Conservation (phyloP, 2,329 filamentous ascomycete species). For the Talaromyces sp. region DNA sequence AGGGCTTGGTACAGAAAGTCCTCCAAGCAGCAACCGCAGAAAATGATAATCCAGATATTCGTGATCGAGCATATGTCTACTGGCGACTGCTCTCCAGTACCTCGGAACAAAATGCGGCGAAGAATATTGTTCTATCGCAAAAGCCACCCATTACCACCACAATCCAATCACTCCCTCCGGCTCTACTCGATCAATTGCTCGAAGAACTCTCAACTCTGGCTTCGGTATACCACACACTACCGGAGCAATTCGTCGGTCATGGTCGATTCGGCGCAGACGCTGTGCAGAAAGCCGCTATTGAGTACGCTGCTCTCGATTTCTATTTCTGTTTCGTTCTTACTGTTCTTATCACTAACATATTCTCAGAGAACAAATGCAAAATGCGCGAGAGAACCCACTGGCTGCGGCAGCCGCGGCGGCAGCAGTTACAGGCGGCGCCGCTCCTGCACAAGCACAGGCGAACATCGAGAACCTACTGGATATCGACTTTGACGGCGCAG, state of each 20-base stretch:
- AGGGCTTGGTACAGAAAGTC: conserved; percentile 88
- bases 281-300: conserved; percentile 90
- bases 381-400: conserved; percentile 88
- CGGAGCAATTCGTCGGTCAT: conserved; percentile 95
- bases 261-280: conserved; percentile 90
- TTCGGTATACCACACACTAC: conserved; percentile 97
- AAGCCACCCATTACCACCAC: conserved; percentile 93
- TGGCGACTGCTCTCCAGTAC: conserved; percentile 81
- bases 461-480: conserved; percentile 94
- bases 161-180: conserved; percentile 78
- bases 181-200: conserved; percentile 83
- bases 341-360: background rate
- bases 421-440: conserved; percentile 51
- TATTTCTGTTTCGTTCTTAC: background rate
- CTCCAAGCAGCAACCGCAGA: conserved; percentile 87
- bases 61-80: conserved; percentile 95
- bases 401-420: conserved; percentile 72
- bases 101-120: conserved; percentile 82
- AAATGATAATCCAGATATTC: conserved; percentile 95
- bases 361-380: conserved; percentile 72
- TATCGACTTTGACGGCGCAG: conserved; percentile 90
- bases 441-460: conserved; percentile 51
- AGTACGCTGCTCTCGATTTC: conserved; percentile 41
- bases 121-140: conserved; percentile 87
- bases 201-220: conserved; percentile 88